Percentiles rank a stretch among this genome's conserved stretches.
phyloP scores from a whole-genome alignment of 306 rosid genomes.

The Pueraria montana region DNA sequence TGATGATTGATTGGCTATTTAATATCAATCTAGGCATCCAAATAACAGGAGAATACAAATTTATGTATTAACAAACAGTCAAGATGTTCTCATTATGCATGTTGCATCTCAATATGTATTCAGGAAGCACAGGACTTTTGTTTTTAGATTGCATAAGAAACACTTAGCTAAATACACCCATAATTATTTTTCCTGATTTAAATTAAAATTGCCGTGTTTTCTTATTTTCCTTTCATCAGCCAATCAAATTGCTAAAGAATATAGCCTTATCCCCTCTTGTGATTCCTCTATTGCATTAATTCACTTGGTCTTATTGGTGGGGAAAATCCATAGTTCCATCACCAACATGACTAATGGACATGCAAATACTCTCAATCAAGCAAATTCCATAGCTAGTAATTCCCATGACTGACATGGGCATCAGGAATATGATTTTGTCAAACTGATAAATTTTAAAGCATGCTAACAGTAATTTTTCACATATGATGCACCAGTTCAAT shows the following conservation, averaged over 20 bases:
- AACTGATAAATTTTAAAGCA: background rate
- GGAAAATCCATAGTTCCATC: background rate
- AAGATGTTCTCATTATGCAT: no score
- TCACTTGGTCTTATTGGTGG: background rate
- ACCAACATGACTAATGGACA: background rate
- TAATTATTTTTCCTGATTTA: no score
- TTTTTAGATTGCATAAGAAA: no score
- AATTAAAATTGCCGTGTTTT: no score
- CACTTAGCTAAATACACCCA: no score
- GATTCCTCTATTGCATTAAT: background rate
- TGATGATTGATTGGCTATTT: background rate
- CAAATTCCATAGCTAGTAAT: background rate
- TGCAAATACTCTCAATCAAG: background rate
- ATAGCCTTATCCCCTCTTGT: background rate
- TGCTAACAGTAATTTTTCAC: background rate
- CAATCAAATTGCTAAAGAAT: background rate
- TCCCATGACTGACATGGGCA: background rate
- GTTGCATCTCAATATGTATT: no score
- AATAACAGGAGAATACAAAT: slow-evolving; percentile 12
- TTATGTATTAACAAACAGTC: no score
- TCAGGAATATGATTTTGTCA: background rate
- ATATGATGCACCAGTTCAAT: background rate
- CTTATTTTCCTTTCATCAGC: no score
- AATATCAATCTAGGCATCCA: slow-evolving; percentile 33
- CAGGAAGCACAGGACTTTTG: no score